These are phyloP conservation scores for Aspergillus pseudoglaucus DNA, from an alignment of 2,329 filamentous ascomycete species.

Conservation along the genomic window DNA sequence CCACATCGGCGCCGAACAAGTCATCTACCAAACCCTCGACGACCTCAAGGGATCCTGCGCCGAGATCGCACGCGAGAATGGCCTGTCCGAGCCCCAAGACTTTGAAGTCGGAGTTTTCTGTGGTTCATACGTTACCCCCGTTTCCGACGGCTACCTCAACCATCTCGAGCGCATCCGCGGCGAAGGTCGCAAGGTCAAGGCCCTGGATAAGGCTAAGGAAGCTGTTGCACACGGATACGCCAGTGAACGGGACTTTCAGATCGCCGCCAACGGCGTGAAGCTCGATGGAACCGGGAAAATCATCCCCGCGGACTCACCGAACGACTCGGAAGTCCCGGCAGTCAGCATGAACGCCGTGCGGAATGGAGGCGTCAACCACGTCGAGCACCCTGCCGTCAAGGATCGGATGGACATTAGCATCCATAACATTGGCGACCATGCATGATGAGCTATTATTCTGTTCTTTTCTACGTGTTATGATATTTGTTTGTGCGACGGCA, in stretches of 20 bases:
- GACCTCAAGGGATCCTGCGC: conserved; percentile 76
- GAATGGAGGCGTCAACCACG: conserved; percentile 19
- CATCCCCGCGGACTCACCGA: conserved; percentile 40
- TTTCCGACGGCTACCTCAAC: conserved; percentile 74
- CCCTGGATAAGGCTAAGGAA: conserved; percentile 57
- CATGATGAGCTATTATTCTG: conserved; percentile 10
- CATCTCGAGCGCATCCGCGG: conserved; percentile 67
- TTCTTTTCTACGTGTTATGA: no score
- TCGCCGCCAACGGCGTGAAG: conserved; percentile 56
- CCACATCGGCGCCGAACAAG: conserved; percentile 66
- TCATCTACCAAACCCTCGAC: conserved; percentile 70
- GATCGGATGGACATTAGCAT: conserved; percentile 56
- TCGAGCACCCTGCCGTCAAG: conserved; percentile 37
- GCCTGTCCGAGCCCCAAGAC: conserved; percentile 47
- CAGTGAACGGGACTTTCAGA: conserved; percentile 53
- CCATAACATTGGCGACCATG: conserved; percentile 50
- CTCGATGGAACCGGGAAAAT: conserved; percentile 53
- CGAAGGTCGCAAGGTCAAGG: conserved; percentile 62
- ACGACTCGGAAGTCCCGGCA: conserved; percentile 17
- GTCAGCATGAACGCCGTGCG: conserved; percentile 15
- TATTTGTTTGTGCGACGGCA: no score
- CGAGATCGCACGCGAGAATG: conserved; percentile 55
- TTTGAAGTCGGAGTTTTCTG: conserved; percentile 94
- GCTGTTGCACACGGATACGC: conserved; percentile 59
- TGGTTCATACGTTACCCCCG: conserved; percentile 75